Evolutionary conservation across 352 stramenopile species (phyloP).

Genomic region (Globisporangium ultimum): DNA sequence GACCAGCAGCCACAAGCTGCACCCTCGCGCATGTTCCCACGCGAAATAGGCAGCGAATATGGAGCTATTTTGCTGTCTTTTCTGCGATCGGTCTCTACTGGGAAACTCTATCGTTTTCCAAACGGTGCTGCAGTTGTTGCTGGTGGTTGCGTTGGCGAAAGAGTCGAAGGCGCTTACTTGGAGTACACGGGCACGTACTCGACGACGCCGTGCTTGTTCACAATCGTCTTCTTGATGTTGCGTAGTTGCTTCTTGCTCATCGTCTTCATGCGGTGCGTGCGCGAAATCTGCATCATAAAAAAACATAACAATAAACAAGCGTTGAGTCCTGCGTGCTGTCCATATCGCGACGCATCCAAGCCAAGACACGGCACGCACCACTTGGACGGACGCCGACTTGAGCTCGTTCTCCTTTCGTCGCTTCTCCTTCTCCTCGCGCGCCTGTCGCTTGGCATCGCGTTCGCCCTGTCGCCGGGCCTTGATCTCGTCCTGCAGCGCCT

Average conservation of each 20-base stretch:
- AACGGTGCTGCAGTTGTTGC: too few species aligned
- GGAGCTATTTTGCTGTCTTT: too few species aligned
- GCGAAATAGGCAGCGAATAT: too few species aligned
- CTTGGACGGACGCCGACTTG: slow-evolving; percentile 85
- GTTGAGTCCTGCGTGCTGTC: neutral
- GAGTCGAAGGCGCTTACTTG: slow-evolving; percentile 37
- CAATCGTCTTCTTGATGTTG: slow-evolving; percentile 90
- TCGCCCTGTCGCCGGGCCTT: slow-evolving; percentile 66
- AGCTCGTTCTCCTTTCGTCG: slow-evolving; percentile 88
- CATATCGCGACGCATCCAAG: neutral
- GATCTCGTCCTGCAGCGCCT: slow-evolving; percentile 82
- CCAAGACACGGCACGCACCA: slow-evolving; percentile 41
- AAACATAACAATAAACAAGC: slow-evolving; percentile 6
- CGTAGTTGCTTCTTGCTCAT: slow-evolving; percentile 93
- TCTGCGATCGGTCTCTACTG: too few species aligned
- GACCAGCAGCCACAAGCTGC: too few species aligned
- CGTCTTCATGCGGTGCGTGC: slow-evolving; percentile 85
- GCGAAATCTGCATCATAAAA: slow-evolving; percentile 52
- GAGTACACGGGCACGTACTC: slow-evolving; percentile 86
- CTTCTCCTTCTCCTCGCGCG: slow-evolving; percentile 84
- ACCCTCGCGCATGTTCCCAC: too few species aligned
- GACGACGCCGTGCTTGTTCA: slow-evolving; percentile 90
- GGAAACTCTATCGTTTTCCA: too few species aligned
- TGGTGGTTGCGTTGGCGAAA: too few species aligned
- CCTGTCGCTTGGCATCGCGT: slow-evolving; percentile 71